Base-by-base conservation (phyloP, 2,329 filamentous ascomycete species). In the Aspergillus pseudoterreus region DNA sequence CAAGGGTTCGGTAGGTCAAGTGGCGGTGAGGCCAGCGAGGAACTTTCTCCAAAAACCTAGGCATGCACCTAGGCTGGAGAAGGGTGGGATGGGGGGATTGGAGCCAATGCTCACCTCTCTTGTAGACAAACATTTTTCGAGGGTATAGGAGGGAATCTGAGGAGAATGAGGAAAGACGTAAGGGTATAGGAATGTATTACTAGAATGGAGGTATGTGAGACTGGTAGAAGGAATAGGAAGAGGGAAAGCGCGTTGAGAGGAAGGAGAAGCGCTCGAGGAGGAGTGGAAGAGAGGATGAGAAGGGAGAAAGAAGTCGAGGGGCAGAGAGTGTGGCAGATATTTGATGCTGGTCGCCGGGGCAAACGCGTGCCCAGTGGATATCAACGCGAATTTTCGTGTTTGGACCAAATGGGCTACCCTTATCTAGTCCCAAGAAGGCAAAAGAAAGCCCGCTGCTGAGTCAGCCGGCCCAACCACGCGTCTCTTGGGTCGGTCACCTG, bases 51-150 rank as follows among this genome's bases (percentile, higher is more conserved):
- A 15, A 5, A 9, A 45, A 24, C 10, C 15, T 45, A 17, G 17
- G 15, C 21, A n/a, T 17, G 21, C 11, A 22, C 35, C 32, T 39
- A 4, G 22, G 15, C 2, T 6, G 15, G 33, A 21, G 47, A 22
- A 11, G 22, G 30, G 43, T 32, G 17, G 17, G 33, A 43, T n/a
- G 11, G 42, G 17, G 14, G 22, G 27, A 1, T 30, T 30, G 10
- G 27, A 9, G 32, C 30, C 24, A 51, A 33, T 35, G 65, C 75
- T 62, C 76, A 83, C 81, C 81, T 76, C 81, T 75, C 74, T 84
- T 84, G 69, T 81, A 82, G 65, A 84, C 81, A 70, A 81, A 84
- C 81, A 84, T 84, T 58, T 30, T 66, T 77, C 66, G 58, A 50
- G 39, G 24, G 36, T 52, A 53, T 43, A 47, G 48, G 49, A 43